Conservation (phyloP, 2,329 filamentous ascomycete species). For the Fusarium hostae region DNA sequence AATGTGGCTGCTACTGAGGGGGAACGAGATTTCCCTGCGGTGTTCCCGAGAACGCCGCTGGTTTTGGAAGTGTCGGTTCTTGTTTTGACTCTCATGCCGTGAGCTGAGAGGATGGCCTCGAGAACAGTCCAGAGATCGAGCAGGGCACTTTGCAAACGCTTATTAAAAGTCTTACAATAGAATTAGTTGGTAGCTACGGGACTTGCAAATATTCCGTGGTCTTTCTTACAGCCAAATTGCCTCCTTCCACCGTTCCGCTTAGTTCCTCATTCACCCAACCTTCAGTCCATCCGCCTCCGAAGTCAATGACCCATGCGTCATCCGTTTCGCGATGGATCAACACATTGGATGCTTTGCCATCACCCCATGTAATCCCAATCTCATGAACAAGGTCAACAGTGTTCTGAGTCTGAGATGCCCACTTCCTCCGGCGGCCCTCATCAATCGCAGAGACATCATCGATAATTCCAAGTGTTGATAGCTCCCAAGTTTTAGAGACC, state of each 20-base stretch:
- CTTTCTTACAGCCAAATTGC: neutral
- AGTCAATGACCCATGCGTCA: neutral
- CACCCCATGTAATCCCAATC: neutral
- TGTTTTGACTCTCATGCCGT: too few relatives aligned
- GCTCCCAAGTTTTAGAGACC: neutral
- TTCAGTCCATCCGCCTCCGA: neutral
- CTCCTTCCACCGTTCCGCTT: neutral
- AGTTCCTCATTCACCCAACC: neutral
- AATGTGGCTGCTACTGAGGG: too few relatives aligned
- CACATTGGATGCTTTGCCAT: neutral
- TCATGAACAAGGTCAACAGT: neutral
- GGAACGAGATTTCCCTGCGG: too few relatives aligned
- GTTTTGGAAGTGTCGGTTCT: too few relatives aligned
- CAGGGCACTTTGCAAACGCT: too few relatives aligned
- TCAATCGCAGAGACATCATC: neutral
- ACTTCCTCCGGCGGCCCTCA: neutral
- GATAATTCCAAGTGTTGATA: neutral
- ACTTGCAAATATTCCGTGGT: neutral
- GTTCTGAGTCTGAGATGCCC: neutral
- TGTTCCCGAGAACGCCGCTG: too few relatives aligned
- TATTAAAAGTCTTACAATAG: neutral
- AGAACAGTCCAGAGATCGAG: too few relatives aligned
- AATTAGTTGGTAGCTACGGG: neutral
- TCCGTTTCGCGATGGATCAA: neutral
- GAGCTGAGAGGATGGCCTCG: too few relatives aligned